phyloP scores from a whole-genome alignment of 768 basidiomycete species.

The Brasilioporus rufonigricans region DNA sequence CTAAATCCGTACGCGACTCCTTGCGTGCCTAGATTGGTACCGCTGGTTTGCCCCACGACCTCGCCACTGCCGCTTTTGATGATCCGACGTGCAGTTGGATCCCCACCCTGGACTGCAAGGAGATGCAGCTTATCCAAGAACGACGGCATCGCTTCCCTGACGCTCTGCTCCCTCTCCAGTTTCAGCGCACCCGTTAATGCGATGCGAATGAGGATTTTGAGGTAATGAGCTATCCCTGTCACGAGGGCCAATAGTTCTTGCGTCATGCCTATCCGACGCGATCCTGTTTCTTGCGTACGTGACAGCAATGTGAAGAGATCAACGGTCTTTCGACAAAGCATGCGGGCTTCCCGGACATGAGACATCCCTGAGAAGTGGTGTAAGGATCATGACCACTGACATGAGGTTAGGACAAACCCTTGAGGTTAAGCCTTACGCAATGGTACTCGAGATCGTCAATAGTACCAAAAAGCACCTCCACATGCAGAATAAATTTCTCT shows the following conservation, averaged over 20 bases:
- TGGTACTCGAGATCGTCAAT: conserved; percentile 95
- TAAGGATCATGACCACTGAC: conserved; percentile 10
- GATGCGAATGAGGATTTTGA: conserved; percentile 98
- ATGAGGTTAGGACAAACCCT: conserved; percentile 56
- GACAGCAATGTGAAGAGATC: conserved; percentile 96
- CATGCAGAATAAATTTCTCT: conserved; percentile 97
- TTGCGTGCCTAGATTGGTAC: conserved; percentile 73
- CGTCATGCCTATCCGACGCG: conserved; percentile 92
- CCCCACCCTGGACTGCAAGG: conserved; percentile 82
- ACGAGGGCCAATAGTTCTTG: conserved; percentile 96
- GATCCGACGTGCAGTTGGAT: conserved; percentile 72
- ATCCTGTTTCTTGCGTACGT: conserved; percentile 90
- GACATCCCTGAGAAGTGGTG: conserved; percentile 72
- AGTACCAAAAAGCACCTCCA: conserved; percentile 94
- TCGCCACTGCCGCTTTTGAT: conserved; percentile 77
- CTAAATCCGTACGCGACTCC: conserved; percentile 91
- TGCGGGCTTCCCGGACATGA: conserved; percentile 95
- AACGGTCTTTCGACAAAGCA: conserved; percentile 98
- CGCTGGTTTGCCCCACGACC: conserved; percentile 34
- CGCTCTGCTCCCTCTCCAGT: conserved; percentile 86
- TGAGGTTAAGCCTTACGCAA: conserved; percentile 74
- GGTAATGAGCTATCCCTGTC: conserved; percentile 98
- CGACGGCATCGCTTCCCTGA: conserved; percentile 78
- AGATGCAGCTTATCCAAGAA: conserved; percentile 94
- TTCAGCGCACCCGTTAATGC: conserved; percentile 94